Evolutionary conservation across 169 alveolate species (phyloP).

Genomic region (Plasmodium gonderi): DNA sequence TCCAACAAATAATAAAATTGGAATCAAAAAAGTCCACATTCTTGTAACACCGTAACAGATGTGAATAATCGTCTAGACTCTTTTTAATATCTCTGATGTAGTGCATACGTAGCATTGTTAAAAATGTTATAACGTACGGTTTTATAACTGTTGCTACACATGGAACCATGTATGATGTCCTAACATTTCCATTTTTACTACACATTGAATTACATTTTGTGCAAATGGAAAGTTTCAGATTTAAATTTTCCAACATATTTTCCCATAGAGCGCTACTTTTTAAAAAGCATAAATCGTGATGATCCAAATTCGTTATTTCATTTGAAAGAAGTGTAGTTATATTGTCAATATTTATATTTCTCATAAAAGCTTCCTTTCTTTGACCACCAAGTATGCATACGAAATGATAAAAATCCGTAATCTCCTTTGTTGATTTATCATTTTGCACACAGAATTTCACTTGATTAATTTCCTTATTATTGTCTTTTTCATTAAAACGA

Average conservation of each 20-base stretch:
- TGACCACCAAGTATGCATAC: constrained; percentile 3
- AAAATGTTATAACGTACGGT: not conserved
- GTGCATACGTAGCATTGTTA: constrained; percentile 12
- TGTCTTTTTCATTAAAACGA: not conserved
- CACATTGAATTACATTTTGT: not conserved
- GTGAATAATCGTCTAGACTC: constrained; percentile 41
- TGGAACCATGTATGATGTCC: not conserved
- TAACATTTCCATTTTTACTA: not conserved
- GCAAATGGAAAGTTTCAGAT: not conserved
- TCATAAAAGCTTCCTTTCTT: constrained; percentile 21
- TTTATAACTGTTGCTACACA: not conserved
- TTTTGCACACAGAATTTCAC: not conserved
- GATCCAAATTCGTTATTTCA: not conserved
- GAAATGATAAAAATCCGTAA: constrained; percentile 33
- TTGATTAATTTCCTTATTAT: not conserved
- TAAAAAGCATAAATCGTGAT: constrained; percentile 3
- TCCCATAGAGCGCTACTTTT: constrained; percentile 26
- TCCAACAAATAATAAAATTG: constrained; percentile 60
- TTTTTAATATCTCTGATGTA: constrained; percentile 26
- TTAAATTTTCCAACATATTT: constrained; percentile 2
- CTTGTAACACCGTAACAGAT: constrained; percentile 10
- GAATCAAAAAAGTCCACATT: constrained; percentile 67
- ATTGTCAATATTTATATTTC: not conserved
- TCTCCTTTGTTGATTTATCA: not conserved
- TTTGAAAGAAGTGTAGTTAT: not conserved